phyloP scores from a whole-genome alignment of 176 grass and related monocot genomes.

The Panicum miliaceum region DNA sequence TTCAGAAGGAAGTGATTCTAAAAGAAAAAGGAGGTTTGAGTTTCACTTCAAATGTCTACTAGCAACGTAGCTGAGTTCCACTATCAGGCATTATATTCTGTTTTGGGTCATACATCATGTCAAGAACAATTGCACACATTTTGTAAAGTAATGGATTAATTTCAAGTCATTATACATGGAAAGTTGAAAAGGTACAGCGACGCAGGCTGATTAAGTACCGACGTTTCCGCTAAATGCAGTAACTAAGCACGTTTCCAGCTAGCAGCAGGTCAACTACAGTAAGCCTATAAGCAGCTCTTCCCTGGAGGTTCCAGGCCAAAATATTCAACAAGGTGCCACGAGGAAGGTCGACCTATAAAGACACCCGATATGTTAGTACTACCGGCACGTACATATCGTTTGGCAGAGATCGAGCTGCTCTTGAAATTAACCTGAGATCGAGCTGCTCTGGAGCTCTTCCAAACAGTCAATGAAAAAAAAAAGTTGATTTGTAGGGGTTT shows the following conservation, averaged over 20 bases:
- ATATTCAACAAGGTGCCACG: neutral
- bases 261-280: neutral
- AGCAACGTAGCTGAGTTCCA: too few relatives aligned
- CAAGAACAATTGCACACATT: neutral
- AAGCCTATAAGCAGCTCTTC: conserved; percentile 7
- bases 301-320: neutral
- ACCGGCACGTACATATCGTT: neutral
- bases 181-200: neutral
- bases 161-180: neutral
- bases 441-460: too few relatives aligned
- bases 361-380: neutral
- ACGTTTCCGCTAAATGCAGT: neutral
- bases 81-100: too few relatives aligned
- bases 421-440: too few relatives aligned
- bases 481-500: too few relatives aligned
- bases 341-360: neutral
- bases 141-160: neutral
- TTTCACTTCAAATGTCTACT: too few relatives aligned
- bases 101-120: too few relatives aligned
- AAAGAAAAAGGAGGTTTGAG: too few relatives aligned
- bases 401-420: too few relatives aligned
- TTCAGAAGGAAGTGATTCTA: neutral
- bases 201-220: neutral
- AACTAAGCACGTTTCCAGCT: neutral
- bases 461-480: too few relatives aligned